A percentile compares a stretch with the other conserved stretches of the same genome.
Conservation (phyloP, 345 rosid genomes). For the Sisymbrium altissimum region DNA sequence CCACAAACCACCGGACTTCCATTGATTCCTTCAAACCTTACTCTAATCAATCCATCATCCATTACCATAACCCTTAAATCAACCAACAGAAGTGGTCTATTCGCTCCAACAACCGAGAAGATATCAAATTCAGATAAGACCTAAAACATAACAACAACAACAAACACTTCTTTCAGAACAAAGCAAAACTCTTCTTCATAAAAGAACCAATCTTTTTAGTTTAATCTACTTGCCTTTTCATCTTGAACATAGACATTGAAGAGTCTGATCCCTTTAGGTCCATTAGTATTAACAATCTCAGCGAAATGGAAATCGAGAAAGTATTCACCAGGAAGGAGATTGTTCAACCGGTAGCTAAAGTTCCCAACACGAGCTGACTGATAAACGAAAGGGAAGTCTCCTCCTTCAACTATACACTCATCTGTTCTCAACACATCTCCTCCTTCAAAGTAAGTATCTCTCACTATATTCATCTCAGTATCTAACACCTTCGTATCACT, state of each 20-base stretch:
- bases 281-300: conserved; percentile 77
- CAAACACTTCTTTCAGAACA: conserved; percentile 14
- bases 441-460: conserved; percentile 60
- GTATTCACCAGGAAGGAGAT: conserved; percentile 59
- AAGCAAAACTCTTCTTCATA: neutral
- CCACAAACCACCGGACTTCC: conserved; percentile 84
- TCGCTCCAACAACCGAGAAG: conserved; percentile 77
- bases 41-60: conserved; percentile 55
- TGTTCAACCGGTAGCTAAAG: conserved; percentile 54
- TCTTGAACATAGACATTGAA: conserved; percentile 85
- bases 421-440: conserved; percentile 72
- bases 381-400: conserved; percentile 71
- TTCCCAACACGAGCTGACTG: conserved; percentile 75
- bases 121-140: conserved; percentile 80
- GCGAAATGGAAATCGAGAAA: conserved; percentile 83
- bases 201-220: neutral
- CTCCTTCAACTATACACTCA: conserved; percentile 68
- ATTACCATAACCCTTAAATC: conserved; percentile 60
- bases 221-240: conserved; percentile 61
- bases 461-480: conserved; percentile 40
- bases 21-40: conserved; percentile 69
- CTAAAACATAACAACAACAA: conserved; percentile 44
- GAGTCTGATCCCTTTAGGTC: conserved; percentile 88
- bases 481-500: conserved; percentile 45
- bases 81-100: conserved; percentile 73